Evolutionary conservation across 2,329 filamentous ascomycete species (phyloP).

Genomic region (Penicillium janthinellum): DNA sequence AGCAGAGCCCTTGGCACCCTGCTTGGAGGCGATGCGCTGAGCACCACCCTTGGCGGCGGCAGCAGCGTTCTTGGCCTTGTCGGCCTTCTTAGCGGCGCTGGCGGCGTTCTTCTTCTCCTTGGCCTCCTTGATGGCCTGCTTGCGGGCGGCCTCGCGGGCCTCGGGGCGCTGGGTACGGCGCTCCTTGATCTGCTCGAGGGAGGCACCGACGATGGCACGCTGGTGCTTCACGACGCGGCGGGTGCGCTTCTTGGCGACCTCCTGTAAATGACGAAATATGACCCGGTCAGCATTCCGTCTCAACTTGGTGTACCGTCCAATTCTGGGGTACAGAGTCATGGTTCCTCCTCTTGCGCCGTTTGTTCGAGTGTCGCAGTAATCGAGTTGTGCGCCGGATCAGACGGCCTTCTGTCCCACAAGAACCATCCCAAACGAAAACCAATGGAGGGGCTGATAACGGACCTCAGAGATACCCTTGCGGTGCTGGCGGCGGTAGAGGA

Average conservation of each 20-base stretch:
- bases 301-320: not conserved
- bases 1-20: slow-evolving; percentile 88
- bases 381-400: not conserved
- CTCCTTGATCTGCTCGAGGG: slow-evolving; percentile 99
- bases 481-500: slow-evolving; percentile 97
- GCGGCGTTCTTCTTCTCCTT: slow-evolving; percentile 97
- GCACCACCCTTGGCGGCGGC: slow-evolving; percentile 82
- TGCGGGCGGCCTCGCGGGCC: slow-evolving; percentile 88
- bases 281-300: slow-evolving; percentile 32
- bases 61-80: slow-evolving; percentile 94
- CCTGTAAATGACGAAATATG: slow-evolving; percentile 60
- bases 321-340: not conserved
- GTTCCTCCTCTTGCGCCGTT: slow-evolving; percentile 20
- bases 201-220: slow-evolving; percentile 98
- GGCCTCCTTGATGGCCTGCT: slow-evolving; percentile 89
- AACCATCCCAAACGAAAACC: slow-evolving; percentile 22
- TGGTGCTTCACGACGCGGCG: slow-evolving; percentile 98
- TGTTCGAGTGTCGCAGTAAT: not conserved
- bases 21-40: slow-evolving; percentile 87
- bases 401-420: slow-evolving; percentile 12
- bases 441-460: slow-evolving; percentile 51
- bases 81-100: slow-evolving; percentile 93
- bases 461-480: slow-evolving; percentile 99
- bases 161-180: slow-evolving; percentile 92
- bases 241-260: slow-evolving; percentile 99